Evolutionary conservation across 192 early-diverging fungal species (phyloP).

Genomic region (Coemansia sp.): DNA sequence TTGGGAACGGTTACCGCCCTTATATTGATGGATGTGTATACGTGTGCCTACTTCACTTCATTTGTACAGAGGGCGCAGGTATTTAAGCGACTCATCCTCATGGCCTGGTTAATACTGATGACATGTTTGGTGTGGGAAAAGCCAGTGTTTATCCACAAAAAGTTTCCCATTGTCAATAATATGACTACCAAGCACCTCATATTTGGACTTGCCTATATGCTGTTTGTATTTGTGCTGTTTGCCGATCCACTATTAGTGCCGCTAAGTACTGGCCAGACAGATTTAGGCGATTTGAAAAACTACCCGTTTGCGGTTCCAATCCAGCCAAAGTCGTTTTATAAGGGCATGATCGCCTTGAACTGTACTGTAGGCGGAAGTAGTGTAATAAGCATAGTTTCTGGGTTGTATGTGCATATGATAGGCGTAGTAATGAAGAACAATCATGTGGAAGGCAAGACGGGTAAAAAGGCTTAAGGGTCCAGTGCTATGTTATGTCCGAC

Average conservation of each 20-base stretch:
- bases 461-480: background rate
- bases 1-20: background rate
- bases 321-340: background rate
- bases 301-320: conserved; percentile 6
- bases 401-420: background rate
- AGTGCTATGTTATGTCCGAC: background rate
- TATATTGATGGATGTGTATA: conserved; percentile 6
- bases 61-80: background rate
- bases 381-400: background rate
- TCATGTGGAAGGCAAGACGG: background rate
- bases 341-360: background rate
- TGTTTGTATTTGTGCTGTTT: background rate
- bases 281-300: conserved; percentile 4
- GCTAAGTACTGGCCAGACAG: background rate
- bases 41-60: background rate
- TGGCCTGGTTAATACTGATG: background rate
- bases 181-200: background rate
- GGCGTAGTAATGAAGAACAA: background rate
- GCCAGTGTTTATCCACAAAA: background rate
- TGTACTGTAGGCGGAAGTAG: background rate
- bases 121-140: background rate
- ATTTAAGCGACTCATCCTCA: conserved; percentile 4
- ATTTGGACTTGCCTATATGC: conserved; percentile 2
- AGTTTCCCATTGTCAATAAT: background rate
- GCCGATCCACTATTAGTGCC: conserved; percentile 5